Conservation (phyloP, 352 stramenopile genomes). For the Pythium aristosporum region DNA sequence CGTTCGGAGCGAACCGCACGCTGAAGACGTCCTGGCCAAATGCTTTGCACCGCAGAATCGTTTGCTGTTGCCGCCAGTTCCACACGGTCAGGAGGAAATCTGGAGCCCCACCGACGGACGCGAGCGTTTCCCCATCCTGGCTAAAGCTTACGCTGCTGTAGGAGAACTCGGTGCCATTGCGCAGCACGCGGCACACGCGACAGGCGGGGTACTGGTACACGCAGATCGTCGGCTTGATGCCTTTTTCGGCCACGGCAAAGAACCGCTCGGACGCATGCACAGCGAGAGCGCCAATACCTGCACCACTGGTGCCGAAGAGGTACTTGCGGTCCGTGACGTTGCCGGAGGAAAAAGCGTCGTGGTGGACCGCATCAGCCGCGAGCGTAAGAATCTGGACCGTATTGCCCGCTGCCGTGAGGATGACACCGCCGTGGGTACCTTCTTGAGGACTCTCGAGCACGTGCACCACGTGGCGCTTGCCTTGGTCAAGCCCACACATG, state of each 20-base stretch:
- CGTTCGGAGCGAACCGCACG: constrained; percentile 85
- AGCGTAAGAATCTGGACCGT: constrained; percentile 71
- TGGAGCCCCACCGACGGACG: constrained; percentile 81
- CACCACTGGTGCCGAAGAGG: constrained; percentile 69
- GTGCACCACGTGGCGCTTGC: constrained; percentile 69
- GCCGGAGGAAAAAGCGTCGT: not conserved
- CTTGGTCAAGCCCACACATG: constrained; percentile 62
- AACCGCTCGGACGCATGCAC: constrained; percentile 70
- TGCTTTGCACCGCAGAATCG: constrained; percentile 90
- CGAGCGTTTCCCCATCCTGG: constrained; percentile 83
- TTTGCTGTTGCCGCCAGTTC: constrained; percentile 90
- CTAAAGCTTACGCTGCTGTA: constrained; percentile 83
- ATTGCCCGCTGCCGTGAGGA: constrained; percentile 72
- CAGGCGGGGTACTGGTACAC: constrained; percentile 87
- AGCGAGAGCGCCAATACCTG: constrained; percentile 62
- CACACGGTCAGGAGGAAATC: constrained; percentile 94
- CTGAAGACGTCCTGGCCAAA: constrained; percentile 95
- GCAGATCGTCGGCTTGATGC: constrained; percentile 81
- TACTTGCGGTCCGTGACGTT: constrained; percentile 40
- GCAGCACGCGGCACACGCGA: constrained; percentile 70
- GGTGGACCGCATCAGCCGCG: constrained; percentile 15
- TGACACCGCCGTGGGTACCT: constrained; percentile 45
- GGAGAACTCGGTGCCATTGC: constrained; percentile 77
- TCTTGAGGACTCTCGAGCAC: constrained; percentile 44
- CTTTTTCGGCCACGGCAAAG: constrained; percentile 90